These are phyloP conservation scores for Zea mays DNA, from an alignment of 176 grass and related monocot species.

Conservation along the genomic window Zm-B73-REFERENCE-NAM-5.0 NC_050101.1:173405501-173406000, in stretches of 20 bases:
- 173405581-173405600: constrained; percentile 85
- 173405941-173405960: neutral
- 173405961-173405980: neutral
- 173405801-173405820: constrained; percentile 87
- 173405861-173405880: neutral
- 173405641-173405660: neutral
- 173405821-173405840: constrained; percentile 82
- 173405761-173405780: constrained; percentile 94
- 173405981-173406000: neutral
- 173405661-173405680: constrained; percentile 12
- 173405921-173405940: constrained; percentile 1
- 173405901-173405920: neutral
- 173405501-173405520: constrained; percentile 97
- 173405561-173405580: constrained; percentile 74
- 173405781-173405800: constrained; percentile 93
- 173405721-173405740: constrained; percentile 71
- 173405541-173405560: constrained; percentile 69
- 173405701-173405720: constrained; percentile 71
- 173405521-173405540: constrained; percentile 93
- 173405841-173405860: neutral
- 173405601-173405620: constrained; percentile 43
- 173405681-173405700: constrained; percentile 98
- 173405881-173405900: neutral
- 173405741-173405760: constrained; percentile 83
- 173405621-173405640: neutral